Conservation (phyloP, 768 basidiomycete species). For the Hygrocybe punicea region DNA sequence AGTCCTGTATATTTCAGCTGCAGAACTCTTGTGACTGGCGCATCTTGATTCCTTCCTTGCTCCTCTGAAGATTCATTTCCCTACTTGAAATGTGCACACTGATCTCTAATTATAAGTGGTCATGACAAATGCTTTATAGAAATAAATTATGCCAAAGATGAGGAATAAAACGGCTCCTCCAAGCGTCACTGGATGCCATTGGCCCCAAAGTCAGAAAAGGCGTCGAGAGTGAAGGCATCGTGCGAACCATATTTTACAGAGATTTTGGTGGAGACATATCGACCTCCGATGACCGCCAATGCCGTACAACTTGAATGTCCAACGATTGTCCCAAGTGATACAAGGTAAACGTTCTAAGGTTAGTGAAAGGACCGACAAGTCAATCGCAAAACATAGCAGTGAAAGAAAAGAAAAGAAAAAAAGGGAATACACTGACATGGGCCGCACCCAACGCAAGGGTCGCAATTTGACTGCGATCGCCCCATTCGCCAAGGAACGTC, state of each 20-base stretch:
- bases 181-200: conserved; percentile 79
- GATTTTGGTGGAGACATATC: conserved; percentile 89
- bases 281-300: conserved; percentile 89
- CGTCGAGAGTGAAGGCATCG: too few species aligned
- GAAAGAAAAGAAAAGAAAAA: neutral
- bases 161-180: conserved; percentile 81
- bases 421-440: conserved; percentile 58
- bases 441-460: conserved; percentile 95
- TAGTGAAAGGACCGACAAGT: neutral
- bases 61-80: too few species aligned
- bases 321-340: conserved; percentile 83
- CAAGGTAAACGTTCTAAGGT: conserved; percentile 81
- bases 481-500: conserved; percentile 99
- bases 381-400: neutral
- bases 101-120: conserved; percentile 40
- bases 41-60: too few species aligned
- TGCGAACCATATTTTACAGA: conserved; percentile 92
- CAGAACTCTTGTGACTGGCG: conserved; percentile 56
- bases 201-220: too few species aligned
- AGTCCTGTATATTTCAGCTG: conserved; percentile 81
- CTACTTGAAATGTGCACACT: too few species aligned
- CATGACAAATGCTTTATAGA: conserved; percentile 56
- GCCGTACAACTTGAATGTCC: conserved; percentile 87
- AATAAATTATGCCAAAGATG: conserved; percentile 76
- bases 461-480: conserved; percentile 94